Evolutionary conservation across 805 yeast species (phyloP).

Genomic region (Zygosaccharomyces bisporus): DNA sequence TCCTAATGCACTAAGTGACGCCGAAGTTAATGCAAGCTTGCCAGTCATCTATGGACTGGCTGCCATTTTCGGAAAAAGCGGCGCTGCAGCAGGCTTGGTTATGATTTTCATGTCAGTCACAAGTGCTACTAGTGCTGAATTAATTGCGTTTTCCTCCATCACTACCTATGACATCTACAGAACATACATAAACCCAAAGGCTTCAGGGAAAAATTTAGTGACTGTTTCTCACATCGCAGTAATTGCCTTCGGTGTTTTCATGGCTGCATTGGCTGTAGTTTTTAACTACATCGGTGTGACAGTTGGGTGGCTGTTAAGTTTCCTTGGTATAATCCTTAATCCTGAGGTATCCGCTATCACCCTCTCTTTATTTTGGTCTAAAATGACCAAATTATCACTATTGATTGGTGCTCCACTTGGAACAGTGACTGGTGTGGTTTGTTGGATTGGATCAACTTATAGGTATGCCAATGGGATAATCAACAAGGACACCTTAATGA

Average conservation of each 20-base stretch:
- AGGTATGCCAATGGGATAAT: slow-evolving; percentile 42
- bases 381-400: slow-evolving; percentile 16
- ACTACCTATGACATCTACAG: slow-evolving; percentile 41
- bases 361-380: slow-evolving; percentile 33
- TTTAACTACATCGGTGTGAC: slow-evolving; percentile 43
- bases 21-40: slow-evolving; percentile 41
- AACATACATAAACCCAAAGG: slow-evolving; percentile 40
- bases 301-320: slow-evolving; percentile 40
- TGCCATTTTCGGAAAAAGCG: slow-evolving; percentile 46
- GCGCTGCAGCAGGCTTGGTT: slow-evolving; percentile 41
- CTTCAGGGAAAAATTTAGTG: slow-evolving; percentile 39
- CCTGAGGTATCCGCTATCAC: slow-evolving; percentile 38
- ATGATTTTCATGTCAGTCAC: slow-evolving; percentile 45
- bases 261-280: slow-evolving; percentile 39
- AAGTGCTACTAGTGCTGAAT: slow-evolving; percentile 42
- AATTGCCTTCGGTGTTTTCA: slow-evolving; percentile 40
- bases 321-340: slow-evolving; percentile 40
- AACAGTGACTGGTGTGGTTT: slow-evolving; percentile 50
- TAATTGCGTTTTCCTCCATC: slow-evolving; percentile 42
- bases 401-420: slow-evolving; percentile 41
- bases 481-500: slow-evolving; percentile 43
- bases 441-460: slow-evolving; percentile 44
- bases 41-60: slow-evolving; percentile 40
- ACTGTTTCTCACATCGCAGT: slow-evolving; percentile 36
- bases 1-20: slow-evolving; percentile 39